Conservation (phyloP, 768 basidiomycete genomes). For the Phaeotremella fagi region DNA sequence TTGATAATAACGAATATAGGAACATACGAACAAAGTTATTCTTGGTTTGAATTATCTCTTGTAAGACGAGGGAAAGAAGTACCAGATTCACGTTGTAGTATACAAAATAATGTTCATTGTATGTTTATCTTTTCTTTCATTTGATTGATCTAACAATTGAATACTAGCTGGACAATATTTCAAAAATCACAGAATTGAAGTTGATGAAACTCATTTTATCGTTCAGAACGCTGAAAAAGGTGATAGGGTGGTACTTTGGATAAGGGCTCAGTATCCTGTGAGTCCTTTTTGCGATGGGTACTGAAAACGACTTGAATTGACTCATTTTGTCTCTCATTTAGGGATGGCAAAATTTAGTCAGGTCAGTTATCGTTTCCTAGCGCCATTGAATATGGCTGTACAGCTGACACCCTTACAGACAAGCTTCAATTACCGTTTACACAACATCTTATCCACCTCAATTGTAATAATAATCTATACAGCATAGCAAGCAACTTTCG, state of each 20-base stretch:
- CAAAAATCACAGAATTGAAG: constrained; percentile 20
- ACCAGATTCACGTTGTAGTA: constrained; percentile 16
- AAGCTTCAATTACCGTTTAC: constrained; percentile 26
- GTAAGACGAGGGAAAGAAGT: constrained; percentile 30
- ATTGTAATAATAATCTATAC: neutral
- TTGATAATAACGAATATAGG: constrained; percentile 20
- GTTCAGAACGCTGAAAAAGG: constrained; percentile 21
- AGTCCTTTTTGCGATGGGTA: neutral
- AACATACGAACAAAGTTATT: constrained; percentile 35
- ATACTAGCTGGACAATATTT: constrained; percentile 38
- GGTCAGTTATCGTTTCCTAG: constrained; percentile 8
- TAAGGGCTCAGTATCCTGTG: constrained; percentile 36
- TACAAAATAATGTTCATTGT: constrained; percentile 40
- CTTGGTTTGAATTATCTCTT: constrained; percentile 41
- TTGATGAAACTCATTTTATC: constrained; percentile 15
- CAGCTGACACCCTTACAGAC: constrained; percentile 3
- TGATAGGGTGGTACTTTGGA: constrained; percentile 37
- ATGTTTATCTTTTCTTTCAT: neutral
- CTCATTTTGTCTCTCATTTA: neutral
- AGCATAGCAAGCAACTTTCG: neutral
- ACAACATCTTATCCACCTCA: constrained; percentile 23
- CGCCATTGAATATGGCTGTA: neutral
- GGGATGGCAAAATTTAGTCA: constrained; percentile 31
- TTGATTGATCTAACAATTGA: neutral
- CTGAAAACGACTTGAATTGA: neutral